These are phyloP conservation scores for Parathielavia appendiculata DNA, from an alignment of 495 filamentous ascomycete species.

Conservation along the genomic window DNA sequence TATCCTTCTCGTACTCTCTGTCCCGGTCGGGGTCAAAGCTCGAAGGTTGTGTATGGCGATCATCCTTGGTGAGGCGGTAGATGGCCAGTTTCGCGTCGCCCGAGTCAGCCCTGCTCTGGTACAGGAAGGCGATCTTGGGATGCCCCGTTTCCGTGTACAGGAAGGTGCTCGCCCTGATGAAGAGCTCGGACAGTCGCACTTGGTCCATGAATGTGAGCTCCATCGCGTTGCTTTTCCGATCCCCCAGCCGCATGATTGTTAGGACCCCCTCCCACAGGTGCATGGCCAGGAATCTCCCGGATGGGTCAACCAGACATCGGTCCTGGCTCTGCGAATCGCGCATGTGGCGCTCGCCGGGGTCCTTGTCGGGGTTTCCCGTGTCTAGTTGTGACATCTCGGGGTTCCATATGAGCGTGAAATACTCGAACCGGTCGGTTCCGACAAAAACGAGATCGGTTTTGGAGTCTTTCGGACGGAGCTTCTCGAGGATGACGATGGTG, in stretches of 20 bases:
- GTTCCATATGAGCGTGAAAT: conserved; percentile 88
- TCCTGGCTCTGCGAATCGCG: conserved; percentile 71
- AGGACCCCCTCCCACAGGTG: conserved; percentile 87
- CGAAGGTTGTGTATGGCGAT: conserved; percentile 42
- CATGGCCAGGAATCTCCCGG: conserved; percentile 71
- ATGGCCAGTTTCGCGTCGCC: conserved; percentile 55
- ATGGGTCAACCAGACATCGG: conserved; percentile 77
- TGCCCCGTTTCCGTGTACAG: conserved; percentile 65
- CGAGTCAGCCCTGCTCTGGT: conserved; percentile 65
- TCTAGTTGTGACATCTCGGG: conserved; percentile 51
- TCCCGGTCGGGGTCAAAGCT: conserved; percentile 44
- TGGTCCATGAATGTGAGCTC: conserved; percentile 64
- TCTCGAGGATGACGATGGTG: conserved; percentile 77
- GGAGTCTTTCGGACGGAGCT: conserved; percentile 67
- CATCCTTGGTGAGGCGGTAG: conserved; percentile 51
- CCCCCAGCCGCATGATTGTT: conserved; percentile 57
- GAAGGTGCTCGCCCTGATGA: conserved; percentile 76
- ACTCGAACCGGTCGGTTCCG: conserved; percentile 81
- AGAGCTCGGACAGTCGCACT: conserved; percentile 77
- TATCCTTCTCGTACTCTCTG: conserved; percentile 48
- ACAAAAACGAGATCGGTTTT: conserved; percentile 85
- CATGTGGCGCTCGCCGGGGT: conserved; percentile 73
- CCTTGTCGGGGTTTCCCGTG: conserved; percentile 61
- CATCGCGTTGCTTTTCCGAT: conserved; percentile 50
- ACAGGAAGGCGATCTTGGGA: conserved; percentile 78